Base-by-base conservation (phyloP, 108 stramenopile species). In the Nitzschia sp. region DNA sequence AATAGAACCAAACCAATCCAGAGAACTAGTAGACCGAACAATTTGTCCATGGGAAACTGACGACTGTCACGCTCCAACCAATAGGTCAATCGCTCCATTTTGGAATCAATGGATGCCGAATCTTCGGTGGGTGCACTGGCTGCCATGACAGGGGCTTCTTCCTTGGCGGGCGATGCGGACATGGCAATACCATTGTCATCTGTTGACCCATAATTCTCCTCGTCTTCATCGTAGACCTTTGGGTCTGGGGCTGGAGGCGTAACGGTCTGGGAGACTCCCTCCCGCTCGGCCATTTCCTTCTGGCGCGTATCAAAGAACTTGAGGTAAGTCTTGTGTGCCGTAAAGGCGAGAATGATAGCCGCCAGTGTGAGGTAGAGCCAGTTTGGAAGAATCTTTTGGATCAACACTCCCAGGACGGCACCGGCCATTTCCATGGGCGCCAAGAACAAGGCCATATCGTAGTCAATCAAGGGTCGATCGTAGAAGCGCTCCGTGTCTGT, bases 371-470 rank as follows among this genome's bases (percentile, higher is more conserved):
- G 53, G 41, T 82, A 86, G n/a, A 88, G 63, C 83, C 80, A 88
- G 51, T 88, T 77, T 0, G 84, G 84, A 11, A 88, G 72, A 0
- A 85, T 37, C 50, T 71, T 77, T 66, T 88, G 82, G 10, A 88
- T 67, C 21, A 84, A 37, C 6, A 83, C 81, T 57, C 87, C 87
- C 46, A 88, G 41, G 7, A 88, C 81, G 51, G 87, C 84, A 48
- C 87, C 87, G 1, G 87, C 87, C 82, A 88, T 85, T 70, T 83
- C 76, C 81, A 85, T 83, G 21, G 87, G 87, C 25, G 78, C 80
- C 60, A 85, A 58, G 58, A 85, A 84, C 24, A 88, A 48, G 6
- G 80, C 82, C 81, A 88, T 82, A 70, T 88, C 79, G 63, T 72
- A 88, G 57, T 88, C 81, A 50, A 88, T 84, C 41, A 88, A 64